A percentile compares a stretch with the other conserved stretches of the same genome.
phyloP scores from a whole-genome alignment of 768 basidiomycete genomes.

The Leccinum imitatum region DNA sequence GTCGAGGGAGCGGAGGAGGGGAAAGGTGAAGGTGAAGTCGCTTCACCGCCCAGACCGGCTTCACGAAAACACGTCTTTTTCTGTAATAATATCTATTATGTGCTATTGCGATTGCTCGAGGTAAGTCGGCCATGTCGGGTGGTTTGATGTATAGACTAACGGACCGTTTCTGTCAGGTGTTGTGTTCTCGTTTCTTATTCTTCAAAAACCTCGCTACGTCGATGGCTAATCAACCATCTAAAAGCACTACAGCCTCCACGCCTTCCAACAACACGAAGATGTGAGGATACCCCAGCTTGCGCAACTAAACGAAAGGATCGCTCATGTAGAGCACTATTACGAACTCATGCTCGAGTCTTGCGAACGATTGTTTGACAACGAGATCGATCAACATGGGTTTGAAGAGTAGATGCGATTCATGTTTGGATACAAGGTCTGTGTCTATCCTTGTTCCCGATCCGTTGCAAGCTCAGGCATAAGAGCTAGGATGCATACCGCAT shows the following conservation, averaged over 20 bases:
- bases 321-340: constrained; percentile 57
- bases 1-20: constrained; percentile 33
- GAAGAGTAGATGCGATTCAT: constrained; percentile 83
- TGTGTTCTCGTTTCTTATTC: constrained; percentile 76
- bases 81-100: constrained; percentile 87
- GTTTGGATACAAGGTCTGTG: constrained; percentile 74
- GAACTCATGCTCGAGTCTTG: constrained; percentile 71
- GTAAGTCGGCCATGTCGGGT: constrained; percentile 41
- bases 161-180: constrained; percentile 46
- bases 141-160: constrained; percentile 1
- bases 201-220: constrained; percentile 76
- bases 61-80: constrained; percentile 70
- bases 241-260: constrained; percentile 5
- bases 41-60: constrained; percentile 28
- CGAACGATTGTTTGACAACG: constrained; percentile 89
- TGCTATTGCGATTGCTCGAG: constrained; percentile 81
- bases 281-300: constrained; percentile 25
- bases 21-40: constrained; percentile 13
- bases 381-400: constrained; percentile 82
- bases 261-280: constrained; percentile 31
- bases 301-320: constrained; percentile 34
- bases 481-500: constrained; percentile 75
- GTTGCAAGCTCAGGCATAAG: constrained; percentile 1
- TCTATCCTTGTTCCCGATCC: neutral
- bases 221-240: constrained; percentile 32